Evolutionary conservation across 2,329 filamentous ascomycete genomes (phyloP).

Genomic region (Cercospora citrullina): DNA sequence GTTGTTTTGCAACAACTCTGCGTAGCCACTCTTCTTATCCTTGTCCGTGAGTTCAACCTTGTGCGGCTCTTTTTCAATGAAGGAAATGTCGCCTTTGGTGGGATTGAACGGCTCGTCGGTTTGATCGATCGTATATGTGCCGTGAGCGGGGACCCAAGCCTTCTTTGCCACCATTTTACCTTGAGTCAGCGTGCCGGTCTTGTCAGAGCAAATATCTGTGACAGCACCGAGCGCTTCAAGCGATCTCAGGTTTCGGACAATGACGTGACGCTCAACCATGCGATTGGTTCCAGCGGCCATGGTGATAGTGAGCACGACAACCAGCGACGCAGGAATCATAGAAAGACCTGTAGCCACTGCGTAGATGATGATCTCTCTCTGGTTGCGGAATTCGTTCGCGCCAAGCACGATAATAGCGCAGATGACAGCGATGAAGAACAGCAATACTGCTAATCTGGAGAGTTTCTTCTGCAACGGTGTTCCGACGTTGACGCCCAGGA

Average conservation of each 20-base stretch:
- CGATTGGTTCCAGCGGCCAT: conserved; percentile 61
- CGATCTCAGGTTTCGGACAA: conserved; percentile 64
- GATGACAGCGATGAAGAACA: conserved; percentile 73
- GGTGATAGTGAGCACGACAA: conserved; percentile 43
- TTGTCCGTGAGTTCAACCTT: conserved; percentile 25
- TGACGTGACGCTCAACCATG: conserved; percentile 65
- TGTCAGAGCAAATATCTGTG: conserved; percentile 69
- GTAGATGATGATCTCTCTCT: conserved; percentile 64
- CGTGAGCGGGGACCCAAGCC: conserved; percentile 61
- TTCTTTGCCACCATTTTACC: conserved; percentile 65
- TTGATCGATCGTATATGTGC: conserved; percentile 61
- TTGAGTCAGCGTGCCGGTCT: conserved; percentile 61
- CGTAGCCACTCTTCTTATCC: conserved; percentile 24
- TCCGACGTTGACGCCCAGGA: conserved; percentile 69
- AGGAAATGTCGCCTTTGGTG: conserved; percentile 59
- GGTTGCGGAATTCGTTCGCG: conserved; percentile 60
- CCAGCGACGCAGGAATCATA: conserved; percentile 60
- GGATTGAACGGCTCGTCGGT: conserved; percentile 61
- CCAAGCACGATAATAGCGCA: conserved; percentile 69
- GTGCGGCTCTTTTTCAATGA: conserved; percentile 27
- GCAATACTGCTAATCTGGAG: conserved; percentile 77
- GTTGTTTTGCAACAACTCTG: conserved; percentile 48
- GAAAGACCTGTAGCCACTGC: conserved; percentile 62
- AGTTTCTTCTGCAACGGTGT: conserved; percentile 84
- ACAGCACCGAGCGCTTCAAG: conserved; percentile 66